Conservation (phyloP, 2,329 filamentous ascomycete species). For the Aspergillus viridinutans region DNA sequence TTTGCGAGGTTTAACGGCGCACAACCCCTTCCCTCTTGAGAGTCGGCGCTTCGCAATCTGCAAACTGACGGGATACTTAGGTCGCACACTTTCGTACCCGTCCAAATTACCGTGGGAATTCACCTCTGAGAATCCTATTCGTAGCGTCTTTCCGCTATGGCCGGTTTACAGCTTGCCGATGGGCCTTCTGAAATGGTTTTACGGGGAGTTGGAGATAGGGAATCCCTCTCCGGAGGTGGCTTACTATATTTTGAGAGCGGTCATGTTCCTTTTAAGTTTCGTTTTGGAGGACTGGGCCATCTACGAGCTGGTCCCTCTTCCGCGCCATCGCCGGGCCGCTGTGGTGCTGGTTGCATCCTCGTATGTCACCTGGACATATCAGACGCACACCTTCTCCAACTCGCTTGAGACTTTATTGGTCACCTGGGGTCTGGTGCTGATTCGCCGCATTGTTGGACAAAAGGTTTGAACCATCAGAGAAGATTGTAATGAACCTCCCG, state of each 20-base stretch:
- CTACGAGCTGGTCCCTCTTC: constrained; percentile 78
- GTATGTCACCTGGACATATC: constrained; percentile 98
- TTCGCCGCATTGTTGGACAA: constrained; percentile 75
- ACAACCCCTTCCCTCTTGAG: neutral
- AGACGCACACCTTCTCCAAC: constrained; percentile 98
- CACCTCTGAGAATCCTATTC: constrained; percentile 78
- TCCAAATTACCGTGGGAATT: constrained; percentile 95
- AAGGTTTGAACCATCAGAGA: constrained; percentile 51
- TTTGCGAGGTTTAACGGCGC: neutral
- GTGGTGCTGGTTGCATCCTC: constrained; percentile 87
- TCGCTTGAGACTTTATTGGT: constrained; percentile 91
- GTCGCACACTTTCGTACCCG: constrained; percentile 88
- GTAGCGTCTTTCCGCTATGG: constrained; percentile 96
- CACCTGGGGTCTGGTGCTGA: constrained; percentile 87
- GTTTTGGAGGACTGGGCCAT: constrained; percentile 97
- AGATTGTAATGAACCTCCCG: neutral
- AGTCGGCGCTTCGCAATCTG: neutral
- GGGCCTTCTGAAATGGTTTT: constrained; percentile 87
- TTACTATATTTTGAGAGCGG: constrained; percentile 80
- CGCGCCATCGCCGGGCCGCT: constrained; percentile 66
- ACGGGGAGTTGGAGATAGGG: constrained; percentile 75
- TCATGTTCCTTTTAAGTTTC: constrained; percentile 95
- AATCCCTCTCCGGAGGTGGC: constrained; percentile 74
- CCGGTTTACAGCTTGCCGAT: constrained; percentile 91
- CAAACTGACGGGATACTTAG: constrained; percentile 46